A percentile compares a stretch with the other conserved stretches of the same genome.
Conservation (phyloP, 208 protist genomes). For the Trypanosomatidae sp. region DNA sequence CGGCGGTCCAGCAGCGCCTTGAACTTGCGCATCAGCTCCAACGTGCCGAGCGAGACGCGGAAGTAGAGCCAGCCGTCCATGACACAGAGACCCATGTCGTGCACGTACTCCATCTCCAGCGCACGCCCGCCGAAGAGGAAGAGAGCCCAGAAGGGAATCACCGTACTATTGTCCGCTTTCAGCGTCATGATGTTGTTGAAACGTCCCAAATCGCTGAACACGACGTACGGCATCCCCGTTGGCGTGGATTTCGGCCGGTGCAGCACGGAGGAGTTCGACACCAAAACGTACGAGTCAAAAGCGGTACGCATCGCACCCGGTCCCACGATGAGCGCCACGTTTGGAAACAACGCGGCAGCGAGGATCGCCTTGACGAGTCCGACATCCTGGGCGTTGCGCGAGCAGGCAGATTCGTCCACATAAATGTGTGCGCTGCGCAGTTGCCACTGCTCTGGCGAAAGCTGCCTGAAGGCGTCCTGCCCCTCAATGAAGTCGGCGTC, state of each 20-base stretch:
- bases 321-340: conserved; percentile 55
- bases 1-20: conserved; percentile 46
- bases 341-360: conserved; percentile 65
- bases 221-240: too few relatives aligned
- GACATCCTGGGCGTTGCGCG: conserved; percentile 52
- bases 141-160: conserved; percentile 67
- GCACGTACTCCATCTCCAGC: conserved; percentile 47
- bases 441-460: too few relatives aligned
- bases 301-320: conserved; percentile 47
- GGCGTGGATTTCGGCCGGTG: conserved; percentile 78
- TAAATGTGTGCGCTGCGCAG: too few relatives aligned
- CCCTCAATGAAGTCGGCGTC: conserved; percentile 47
- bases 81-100: conserved; percentile 56
- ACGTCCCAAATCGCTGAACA: too few relatives aligned
- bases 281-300: conserved; percentile 35
- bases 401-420: conserved; percentile 36
- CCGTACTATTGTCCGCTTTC: conserved; percentile 40
- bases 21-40: conserved; percentile 66
- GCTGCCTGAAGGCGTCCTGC: too few relatives aligned
- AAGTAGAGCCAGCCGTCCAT: conserved; percentile 83
- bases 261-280: conserved; percentile 51
- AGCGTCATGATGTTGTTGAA: too few relatives aligned
- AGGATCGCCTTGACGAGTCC: conserved; percentile 70
- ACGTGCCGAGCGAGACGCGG: conserved; percentile 41
- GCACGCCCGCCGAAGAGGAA: conserved; percentile 57